Conservation (phyloP, 768 basidiomycete species). For the Phanerochaete sordida region DNA sequence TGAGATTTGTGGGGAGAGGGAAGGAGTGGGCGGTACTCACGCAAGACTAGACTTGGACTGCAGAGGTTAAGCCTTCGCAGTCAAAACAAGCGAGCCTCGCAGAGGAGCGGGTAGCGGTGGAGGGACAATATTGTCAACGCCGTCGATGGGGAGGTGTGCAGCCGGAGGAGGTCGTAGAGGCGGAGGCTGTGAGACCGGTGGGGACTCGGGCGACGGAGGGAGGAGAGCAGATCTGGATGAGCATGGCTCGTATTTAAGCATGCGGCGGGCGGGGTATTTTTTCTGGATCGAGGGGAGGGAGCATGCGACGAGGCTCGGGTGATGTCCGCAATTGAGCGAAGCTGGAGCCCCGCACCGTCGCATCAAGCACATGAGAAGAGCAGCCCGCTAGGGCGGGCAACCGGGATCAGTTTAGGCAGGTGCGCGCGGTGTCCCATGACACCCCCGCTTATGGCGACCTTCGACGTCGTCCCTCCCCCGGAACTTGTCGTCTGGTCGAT, state of each 20-base stretch:
- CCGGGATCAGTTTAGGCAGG: background rate
- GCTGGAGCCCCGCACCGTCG: background rate
- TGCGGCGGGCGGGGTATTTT: background rate
- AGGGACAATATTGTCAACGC: background rate
- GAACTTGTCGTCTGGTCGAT: background rate
- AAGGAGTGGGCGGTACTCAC: background rate
- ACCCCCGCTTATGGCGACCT: background rate
- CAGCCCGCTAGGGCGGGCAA: background rate
- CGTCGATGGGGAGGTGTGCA: background rate
- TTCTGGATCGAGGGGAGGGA: background rate
- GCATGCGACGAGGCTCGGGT: constrained; percentile 3
- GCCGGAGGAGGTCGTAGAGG: background rate
- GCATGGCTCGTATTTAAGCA: background rate
- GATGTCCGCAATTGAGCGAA: constrained; percentile 4
- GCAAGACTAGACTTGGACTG: background rate
- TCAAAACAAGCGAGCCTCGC: too few relatives aligned
- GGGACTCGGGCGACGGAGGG: background rate
- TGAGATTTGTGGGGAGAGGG: background rate
- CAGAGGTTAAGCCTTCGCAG: background rate
- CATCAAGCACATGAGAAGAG: constrained; percentile 3
- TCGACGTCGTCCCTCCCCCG: background rate
- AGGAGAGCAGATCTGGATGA: background rate
- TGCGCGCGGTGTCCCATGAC: background rate
- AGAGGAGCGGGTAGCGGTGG: too few relatives aligned
- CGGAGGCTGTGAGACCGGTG: too few relatives aligned